Percentiles rank a stretch among this genome's conserved stretches.
Evolutionary conservation across 148 eudicot species (phyloP).

Genomic region (Chenopodium album): DNA sequence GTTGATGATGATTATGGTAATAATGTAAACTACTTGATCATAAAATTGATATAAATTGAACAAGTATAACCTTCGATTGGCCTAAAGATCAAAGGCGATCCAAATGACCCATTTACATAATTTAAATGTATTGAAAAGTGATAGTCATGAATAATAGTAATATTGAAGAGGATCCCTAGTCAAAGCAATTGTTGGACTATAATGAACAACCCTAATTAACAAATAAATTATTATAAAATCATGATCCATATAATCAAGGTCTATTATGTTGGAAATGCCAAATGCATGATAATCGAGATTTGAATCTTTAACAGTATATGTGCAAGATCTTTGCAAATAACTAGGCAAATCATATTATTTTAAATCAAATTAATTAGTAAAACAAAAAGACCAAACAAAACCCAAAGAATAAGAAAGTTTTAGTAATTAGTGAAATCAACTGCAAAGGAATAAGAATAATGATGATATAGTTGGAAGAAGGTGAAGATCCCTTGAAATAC

Average conservation of each 20-base stretch:
- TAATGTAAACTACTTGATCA: too few species aligned
- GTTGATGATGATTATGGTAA: too few species aligned
- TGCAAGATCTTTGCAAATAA: constrained; percentile 22
- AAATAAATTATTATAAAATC: neutral
- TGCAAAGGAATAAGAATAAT: constrained; percentile 37
- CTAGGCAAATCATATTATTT: constrained; percentile 7
- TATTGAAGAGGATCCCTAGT: neutral
- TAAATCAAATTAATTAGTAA: too few species aligned
- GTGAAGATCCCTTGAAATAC: constrained; percentile 61
- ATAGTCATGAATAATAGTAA: too few species aligned
- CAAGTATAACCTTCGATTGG: too few species aligned
- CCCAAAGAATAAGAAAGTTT: constrained; percentile 25
- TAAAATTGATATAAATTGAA: too few species aligned
- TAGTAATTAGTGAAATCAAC: constrained; percentile 24
- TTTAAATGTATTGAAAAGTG: too few species aligned
- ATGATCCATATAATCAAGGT: constrained; percentile 12
- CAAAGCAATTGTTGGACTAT: neutral
- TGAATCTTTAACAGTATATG: constrained; percentile 2
- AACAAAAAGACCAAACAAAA: neutral
- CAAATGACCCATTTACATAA: too few species aligned
- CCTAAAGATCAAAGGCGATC: too few species aligned
- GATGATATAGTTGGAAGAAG: constrained; percentile 8
- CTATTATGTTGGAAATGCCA: constrained; percentile 6
- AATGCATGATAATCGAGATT: constrained; percentile 9
- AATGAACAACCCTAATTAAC: constrained; percentile 1